Percentiles rank a stretch among this genome's conserved stretches.
Conservation (phyloP, 2,329 filamentous ascomycete genomes). For the Aspergillus proliferans region DNA sequence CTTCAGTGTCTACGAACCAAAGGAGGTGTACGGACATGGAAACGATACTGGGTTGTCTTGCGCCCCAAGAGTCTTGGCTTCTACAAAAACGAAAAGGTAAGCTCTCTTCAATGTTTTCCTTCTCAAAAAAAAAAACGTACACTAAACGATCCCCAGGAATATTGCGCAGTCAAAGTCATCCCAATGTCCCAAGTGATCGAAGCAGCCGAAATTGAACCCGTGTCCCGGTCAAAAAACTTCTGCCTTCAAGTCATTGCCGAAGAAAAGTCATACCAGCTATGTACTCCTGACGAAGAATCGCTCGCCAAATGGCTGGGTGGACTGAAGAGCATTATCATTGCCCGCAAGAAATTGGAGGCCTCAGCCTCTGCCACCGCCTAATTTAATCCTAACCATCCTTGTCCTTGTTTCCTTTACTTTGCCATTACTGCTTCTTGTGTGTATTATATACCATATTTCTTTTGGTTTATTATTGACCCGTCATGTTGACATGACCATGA, state of each 20-base stretch:
- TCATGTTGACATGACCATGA: not conserved
- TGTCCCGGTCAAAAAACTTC: slow-evolving; percentile 75
- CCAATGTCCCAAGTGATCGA: slow-evolving; percentile 74
- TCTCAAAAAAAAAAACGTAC: not conserved
- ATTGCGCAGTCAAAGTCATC: slow-evolving; percentile 76
- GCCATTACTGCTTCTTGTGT: slow-evolving; percentile 4
- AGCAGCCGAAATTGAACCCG: slow-evolving; percentile 83
- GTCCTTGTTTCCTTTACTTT: slow-evolving; percentile 1
- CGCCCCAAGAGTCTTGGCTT: slow-evolving; percentile 77
- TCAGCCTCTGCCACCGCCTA: slow-evolving; percentile 9
- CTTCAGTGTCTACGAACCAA: slow-evolving; percentile 78
- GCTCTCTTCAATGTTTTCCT: not conserved
- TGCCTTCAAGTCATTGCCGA: slow-evolving; percentile 93
- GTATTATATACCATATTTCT: not conserved
- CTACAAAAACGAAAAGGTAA: slow-evolving; percentile 70
- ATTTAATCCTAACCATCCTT: not conserved
- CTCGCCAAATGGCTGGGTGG: slow-evolving; percentile 81
- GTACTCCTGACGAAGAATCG: slow-evolving; percentile 71
- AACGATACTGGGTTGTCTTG: slow-evolving; percentile 86
- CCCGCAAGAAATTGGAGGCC: slow-evolving; percentile 28
- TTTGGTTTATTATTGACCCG: not conserved
- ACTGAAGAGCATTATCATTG: slow-evolving; percentile 64
- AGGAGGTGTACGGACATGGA: slow-evolving; percentile 80
- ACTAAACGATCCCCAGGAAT: slow-evolving; percentile 53
- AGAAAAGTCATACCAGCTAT: slow-evolving; percentile 76